Evolutionary conservation across 768 basidiomycete species (phyloP).

Genomic region (Calvatia gigantea): DNA sequence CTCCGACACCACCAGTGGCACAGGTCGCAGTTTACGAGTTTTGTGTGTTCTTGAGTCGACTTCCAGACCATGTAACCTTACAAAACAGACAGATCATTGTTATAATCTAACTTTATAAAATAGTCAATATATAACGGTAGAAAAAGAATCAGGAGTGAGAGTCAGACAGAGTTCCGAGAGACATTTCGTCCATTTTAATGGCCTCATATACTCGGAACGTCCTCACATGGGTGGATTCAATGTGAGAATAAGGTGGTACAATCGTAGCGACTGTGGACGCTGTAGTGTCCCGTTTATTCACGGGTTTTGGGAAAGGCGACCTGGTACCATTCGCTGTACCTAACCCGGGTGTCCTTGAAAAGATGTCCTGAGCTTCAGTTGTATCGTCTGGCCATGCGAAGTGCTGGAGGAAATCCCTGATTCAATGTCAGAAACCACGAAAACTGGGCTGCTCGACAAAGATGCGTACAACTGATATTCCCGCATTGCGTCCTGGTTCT

Average conservation of each 20-base stretch:
- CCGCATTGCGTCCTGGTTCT: conserved; percentile 26
- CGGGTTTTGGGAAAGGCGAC: neutral
- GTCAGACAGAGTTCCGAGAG: conserved; percentile 15
- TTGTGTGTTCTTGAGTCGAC: no score
- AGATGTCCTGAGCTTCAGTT: conserved; percentile 4
- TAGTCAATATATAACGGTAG: no score
- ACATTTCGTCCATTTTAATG: conserved; percentile 33
- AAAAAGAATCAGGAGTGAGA: neutral
- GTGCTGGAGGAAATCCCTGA: conserved; percentile 24
- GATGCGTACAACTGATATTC: conserved; percentile 27
- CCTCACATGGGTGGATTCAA: conserved; percentile 50
- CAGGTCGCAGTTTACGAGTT: no score
- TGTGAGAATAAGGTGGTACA: conserved; percentile 21
- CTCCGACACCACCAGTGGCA: no score
- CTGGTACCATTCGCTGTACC: neutral
- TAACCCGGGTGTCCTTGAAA: neutral
- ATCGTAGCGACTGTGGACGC: conserved; percentile 2
- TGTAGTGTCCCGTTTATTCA: neutral
- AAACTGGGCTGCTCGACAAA: neutral
- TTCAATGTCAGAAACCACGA: neutral
- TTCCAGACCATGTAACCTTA: no score
- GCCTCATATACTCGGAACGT: conserved; percentile 52
- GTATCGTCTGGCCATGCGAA: conserved; percentile 20
- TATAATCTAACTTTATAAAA: no score
- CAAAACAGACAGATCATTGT: no score